Evolutionary conservation across 2,329 filamentous ascomycete species (phyloP), one percentile per base, ranked within the genome.

Genomic region (Cladosporium austrohemisphaericum): DNA sequence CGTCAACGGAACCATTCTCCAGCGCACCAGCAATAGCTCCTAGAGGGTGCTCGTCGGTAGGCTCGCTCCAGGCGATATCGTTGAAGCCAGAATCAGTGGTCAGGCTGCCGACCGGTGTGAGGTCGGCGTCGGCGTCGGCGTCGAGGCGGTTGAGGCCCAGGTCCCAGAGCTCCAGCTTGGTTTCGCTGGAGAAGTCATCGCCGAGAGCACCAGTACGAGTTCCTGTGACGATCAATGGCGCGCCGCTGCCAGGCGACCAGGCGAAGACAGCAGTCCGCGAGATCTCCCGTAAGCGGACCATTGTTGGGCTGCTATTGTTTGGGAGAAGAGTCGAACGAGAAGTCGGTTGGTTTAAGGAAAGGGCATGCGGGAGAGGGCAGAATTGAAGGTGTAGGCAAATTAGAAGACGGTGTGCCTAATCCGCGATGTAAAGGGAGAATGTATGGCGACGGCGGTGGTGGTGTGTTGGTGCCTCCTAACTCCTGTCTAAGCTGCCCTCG

Each of bases 231-330:
- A 98, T 77, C 60, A 95, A 77, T 61, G 92, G 90, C 60, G 84
- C 82, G 31, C 81, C 79, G 43, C 88, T 74, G 60, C 84, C 87
- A 20, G 91, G 86, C 60, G 89, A 95, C 92, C 93, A 98, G 65
- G 93, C 89, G 71, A 98, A 98, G 64, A 92, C 87, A 70, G 92
- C 93, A 64, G 93, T 98, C 73, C 93, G 84, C 69, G 90, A 88
- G 66, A 98, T 94, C 77, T 97, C 91, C 78, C 92, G 84, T 71
- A 97, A 79, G 75, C 90, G 88, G 72, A 96, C 92, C 93, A 98
- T 98, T 70, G 54, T 64, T 28, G 52, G 31, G 28, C 25, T 43
- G 52, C 23, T 40, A 61, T 73, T 33, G 41, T 45, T 48, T 38
- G 32, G 38, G 37, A 41, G 35, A 41, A 31, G 25, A 46, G 49